Percentiles rank a stretch among this genome's conserved stretches.
phyloP scores from a whole-genome alignment of 139 green algal genomes.

The Trebouxia sp. region DNA sequence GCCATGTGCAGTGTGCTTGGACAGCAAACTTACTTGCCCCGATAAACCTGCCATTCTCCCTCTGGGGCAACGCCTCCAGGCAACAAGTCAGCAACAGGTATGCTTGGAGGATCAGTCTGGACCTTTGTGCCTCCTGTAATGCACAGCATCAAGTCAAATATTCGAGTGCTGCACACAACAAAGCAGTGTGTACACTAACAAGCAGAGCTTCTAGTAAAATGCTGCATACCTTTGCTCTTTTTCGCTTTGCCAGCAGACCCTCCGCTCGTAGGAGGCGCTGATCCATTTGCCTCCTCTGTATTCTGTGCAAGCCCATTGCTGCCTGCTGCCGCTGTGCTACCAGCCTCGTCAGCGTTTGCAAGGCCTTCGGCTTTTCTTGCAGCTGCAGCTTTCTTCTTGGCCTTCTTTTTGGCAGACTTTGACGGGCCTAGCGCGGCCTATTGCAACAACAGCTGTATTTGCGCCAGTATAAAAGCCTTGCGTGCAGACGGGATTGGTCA shows the following conservation, averaged over 20 bases:
- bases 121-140: no score
- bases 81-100: slow-evolving; percentile 90
- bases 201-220: no score
- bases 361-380: slow-evolving; percentile 32
- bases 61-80: slow-evolving; percentile 76
- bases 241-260: slow-evolving; percentile 39
- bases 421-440: slow-evolving; percentile 43
- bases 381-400: slow-evolving; percentile 61
- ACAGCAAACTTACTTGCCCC: slow-evolving; percentile 64
- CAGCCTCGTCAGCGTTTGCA: slow-evolving; percentile 5
- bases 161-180: no score
- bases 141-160: background rate
- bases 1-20: no score
- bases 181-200: no score
- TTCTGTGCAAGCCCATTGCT: background rate
- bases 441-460: no score
- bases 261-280: slow-evolving; percentile 49
- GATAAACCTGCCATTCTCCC: slow-evolving; percentile 85
- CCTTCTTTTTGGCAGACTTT: slow-evolving; percentile 64
- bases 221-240: slow-evolving; percentile 44
- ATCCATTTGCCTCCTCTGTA: slow-evolving; percentile 30
- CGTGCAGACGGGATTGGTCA: no score
- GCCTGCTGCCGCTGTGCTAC: background rate
- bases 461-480: no score
- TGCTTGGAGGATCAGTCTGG: slow-evolving; percentile 89